Evolutionary conservation across 2,329 filamentous ascomycete species (phyloP).

Genomic region (Lasiodiplodia citricola): DNA sequence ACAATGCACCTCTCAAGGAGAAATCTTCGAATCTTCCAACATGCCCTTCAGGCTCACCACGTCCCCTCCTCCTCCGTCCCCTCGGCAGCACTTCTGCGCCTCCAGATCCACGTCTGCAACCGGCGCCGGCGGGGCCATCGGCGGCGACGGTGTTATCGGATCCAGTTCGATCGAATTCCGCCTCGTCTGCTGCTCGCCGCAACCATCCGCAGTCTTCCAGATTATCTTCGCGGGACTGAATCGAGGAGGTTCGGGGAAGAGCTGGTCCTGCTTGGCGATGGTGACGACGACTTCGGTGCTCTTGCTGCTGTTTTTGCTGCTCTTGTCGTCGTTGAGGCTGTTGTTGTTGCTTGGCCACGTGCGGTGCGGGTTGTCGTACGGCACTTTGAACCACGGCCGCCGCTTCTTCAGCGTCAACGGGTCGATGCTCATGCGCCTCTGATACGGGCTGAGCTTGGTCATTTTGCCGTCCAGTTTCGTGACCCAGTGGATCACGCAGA

Average conservation of each 20-base stretch:
- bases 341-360: not conserved
- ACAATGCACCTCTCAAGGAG: not conserved
- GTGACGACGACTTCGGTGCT: not conserved
- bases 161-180: not conserved
- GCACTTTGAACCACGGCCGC: not conserved
- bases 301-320: not conserved
- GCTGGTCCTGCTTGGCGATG: not conserved
- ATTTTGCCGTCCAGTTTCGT: not conserved
- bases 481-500: conserved; percentile 2
- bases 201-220: too few species aligned
- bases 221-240: not conserved
- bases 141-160: not conserved
- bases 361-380: not conserved
- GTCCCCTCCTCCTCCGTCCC: not conserved
- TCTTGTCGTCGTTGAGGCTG: not conserved
- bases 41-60: not conserved
- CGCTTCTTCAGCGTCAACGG: not conserved
- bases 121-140: not conserved
- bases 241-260: not conserved
- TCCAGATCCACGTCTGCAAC: not conserved
- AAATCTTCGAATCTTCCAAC: not conserved
- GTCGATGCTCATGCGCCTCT: not conserved
- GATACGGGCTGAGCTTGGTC: not conserved
- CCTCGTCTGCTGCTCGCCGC: not conserved
- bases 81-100: not conserved